Percentiles rank a stretch among this genome's conserved stretches.
Evolutionary conservation across 2,329 filamentous ascomycete genomes (phyloP).

Genomic region (Alternaria incomplexa): DNA sequence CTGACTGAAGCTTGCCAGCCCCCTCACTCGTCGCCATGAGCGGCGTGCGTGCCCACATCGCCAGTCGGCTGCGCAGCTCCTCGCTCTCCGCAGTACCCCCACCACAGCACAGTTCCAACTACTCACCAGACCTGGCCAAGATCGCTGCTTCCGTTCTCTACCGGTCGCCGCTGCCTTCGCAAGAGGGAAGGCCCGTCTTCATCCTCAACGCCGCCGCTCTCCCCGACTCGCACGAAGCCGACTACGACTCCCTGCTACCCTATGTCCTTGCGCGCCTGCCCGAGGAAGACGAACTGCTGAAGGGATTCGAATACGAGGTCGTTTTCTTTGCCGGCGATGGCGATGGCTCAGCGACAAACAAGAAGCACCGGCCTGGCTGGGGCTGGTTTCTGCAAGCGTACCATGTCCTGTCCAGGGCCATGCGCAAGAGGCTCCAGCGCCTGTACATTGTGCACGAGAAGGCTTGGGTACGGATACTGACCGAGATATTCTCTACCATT

Average conservation of each 20-base stretch:
- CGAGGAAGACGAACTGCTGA: conserved; percentile 61
- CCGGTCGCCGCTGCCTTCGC: conserved; percentile 58
- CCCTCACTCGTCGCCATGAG: conserved; percentile 34
- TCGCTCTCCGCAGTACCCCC: conserved; percentile 58
- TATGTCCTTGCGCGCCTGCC: conserved; percentile 63
- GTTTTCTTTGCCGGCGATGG: conserved; percentile 64
- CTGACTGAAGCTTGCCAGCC: neutral
- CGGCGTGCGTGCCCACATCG: conserved; percentile 47
- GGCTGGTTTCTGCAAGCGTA: conserved; percentile 65
- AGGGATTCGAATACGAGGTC: conserved; percentile 62
- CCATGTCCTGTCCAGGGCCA: conserved; percentile 60
- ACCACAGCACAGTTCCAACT: conserved; percentile 53
- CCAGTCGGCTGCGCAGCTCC: conserved; percentile 48
- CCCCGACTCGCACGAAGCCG: conserved; percentile 59
- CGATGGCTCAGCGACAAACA: conserved; percentile 52
- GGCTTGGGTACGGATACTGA: conserved; percentile 62
- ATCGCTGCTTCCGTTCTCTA: conserved; percentile 62
- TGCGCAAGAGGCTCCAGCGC: conserved; percentile 61
- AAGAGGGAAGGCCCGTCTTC: conserved; percentile 58
- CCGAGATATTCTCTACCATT: conserved; percentile 63
- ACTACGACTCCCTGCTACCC: conserved; percentile 61
- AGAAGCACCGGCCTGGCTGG: conserved; percentile 59
- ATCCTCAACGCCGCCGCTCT: conserved; percentile 64
- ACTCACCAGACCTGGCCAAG: conserved; percentile 55
- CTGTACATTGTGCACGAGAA: conserved; percentile 65